phyloP scores from a whole-genome alignment of 2,329 filamentous ascomycete species.

The Paradendryphiella salina region DNA sequence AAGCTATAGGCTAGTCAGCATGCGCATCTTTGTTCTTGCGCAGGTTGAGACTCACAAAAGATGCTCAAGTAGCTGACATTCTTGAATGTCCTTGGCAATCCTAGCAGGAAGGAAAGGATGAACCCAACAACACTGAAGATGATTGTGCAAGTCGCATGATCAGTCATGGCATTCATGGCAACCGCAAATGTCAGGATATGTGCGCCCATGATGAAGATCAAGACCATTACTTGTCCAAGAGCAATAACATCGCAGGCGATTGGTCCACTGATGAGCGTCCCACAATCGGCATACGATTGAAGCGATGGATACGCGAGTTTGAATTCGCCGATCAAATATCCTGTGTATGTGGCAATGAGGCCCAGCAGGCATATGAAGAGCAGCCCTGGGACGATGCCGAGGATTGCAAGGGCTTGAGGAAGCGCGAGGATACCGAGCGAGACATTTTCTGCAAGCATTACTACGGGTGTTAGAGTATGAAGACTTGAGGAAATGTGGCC shows the following conservation, averaged over 20 bases:
- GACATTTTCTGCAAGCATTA: slow-evolving; percentile 64
- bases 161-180: slow-evolving; percentile 67
- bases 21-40: slow-evolving; percentile 11
- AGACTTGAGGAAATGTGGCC: not conserved
- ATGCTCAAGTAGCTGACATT: slow-evolving; percentile 66
- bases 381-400: slow-evolving; percentile 59
- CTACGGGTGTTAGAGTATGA: slow-evolving; percentile 18
- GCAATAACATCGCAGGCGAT: slow-evolving; percentile 66
- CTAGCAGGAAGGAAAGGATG: slow-evolving; percentile 61
- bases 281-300: slow-evolving; percentile 69
- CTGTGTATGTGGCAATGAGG: slow-evolving; percentile 62
- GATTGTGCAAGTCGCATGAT: slow-evolving; percentile 65
- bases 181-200: slow-evolving; percentile 72
- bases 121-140: slow-evolving; percentile 65
- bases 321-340: slow-evolving; percentile 64
- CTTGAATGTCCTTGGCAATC: slow-evolving; percentile 64
- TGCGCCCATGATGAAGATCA: slow-evolving; percentile 71
- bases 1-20: slow-evolving; percentile 50
- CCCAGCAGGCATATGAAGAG: slow-evolving; percentile 59
- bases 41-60: slow-evolving; percentile 50
- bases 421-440: slow-evolving; percentile 61
- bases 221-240: slow-evolving; percentile 63
- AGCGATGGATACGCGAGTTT: slow-evolving; percentile 61
- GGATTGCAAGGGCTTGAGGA: slow-evolving; percentile 55
- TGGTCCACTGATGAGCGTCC: slow-evolving; percentile 62